Percentiles rank a stretch among this genome's conserved stretches.
Conservation (phyloP, 495 filamentous ascomycete genomes). For the Aspergillus sparsus region DNA sequence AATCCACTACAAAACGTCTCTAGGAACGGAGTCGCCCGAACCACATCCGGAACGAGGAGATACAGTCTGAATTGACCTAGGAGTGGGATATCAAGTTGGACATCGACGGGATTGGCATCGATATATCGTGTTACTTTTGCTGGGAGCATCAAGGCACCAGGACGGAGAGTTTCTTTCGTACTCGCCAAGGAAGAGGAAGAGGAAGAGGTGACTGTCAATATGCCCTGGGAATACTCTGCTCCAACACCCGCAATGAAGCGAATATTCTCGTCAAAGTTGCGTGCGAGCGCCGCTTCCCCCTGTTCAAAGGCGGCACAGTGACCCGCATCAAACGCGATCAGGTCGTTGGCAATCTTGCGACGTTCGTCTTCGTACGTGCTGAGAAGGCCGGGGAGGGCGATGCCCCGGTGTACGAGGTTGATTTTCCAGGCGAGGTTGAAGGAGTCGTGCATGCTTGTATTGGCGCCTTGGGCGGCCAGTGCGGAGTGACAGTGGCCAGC, state of each 20-base stretch:
- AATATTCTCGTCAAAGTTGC: slow-evolving; percentile 66
- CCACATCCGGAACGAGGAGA: slow-evolving; percentile 60
- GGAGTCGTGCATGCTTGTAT: slow-evolving; percentile 79
- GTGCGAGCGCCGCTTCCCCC: slow-evolving; percentile 58
- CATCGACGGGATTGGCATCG: slow-evolving; percentile 69
- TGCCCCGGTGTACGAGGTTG: slow-evolving; percentile 64
- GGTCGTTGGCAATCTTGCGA: slow-evolving; percentile 67
- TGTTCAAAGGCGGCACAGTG: slow-evolving; percentile 60
- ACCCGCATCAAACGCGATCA: slow-evolving; percentile 68
- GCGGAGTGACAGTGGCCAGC: slow-evolving; percentile 75
- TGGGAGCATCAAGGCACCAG: slow-evolving; percentile 62
- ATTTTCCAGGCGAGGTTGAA: slow-evolving; percentile 86
- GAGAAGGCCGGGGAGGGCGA: slow-evolving; percentile 57
- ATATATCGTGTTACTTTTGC: slow-evolving; percentile 66
- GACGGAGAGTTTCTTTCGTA: slow-evolving; percentile 33
- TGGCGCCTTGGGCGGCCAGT: slow-evolving; percentile 90
- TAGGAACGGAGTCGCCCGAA: slow-evolving; percentile 54
- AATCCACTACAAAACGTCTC: slow-evolving; percentile 46
- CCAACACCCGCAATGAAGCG: slow-evolving; percentile 68
- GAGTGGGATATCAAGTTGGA: slow-evolving; percentile 72
- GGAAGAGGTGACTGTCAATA: slow-evolving; percentile 46
- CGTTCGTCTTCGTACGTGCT: slow-evolving; percentile 77
- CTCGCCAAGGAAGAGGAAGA: neutral
- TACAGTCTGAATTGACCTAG: slow-evolving; percentile 69
- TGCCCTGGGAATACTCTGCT: slow-evolving; percentile 59